Base-by-base conservation (phyloP, 1,284 basidiomycete species). In the Ustilago crameri region DNA sequence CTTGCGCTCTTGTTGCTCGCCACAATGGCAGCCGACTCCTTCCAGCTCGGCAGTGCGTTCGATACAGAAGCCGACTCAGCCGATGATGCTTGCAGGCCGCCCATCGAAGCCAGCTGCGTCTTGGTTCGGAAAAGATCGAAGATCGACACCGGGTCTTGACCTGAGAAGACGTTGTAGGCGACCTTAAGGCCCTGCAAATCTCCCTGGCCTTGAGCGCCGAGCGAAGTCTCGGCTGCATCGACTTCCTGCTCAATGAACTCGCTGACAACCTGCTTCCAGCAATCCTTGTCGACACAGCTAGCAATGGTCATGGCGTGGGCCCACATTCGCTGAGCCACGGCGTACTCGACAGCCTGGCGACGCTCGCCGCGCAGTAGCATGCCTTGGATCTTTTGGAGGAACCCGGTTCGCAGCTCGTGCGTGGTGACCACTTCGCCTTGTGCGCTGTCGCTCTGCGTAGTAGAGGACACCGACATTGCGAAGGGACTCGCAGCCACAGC, bases 291-390 rank as follows among this genome's bases (percentile, higher is more conserved):
- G 50, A 98, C 88, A 55, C 92, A 91, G 79, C 92, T 95, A 9
- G 96, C 90, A 65, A 98, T 95, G 46, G 98, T 86, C 88, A 98
- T 89, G 0, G 96, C 96, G 83, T 99, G 96, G 1, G 93, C 90
- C 94, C 95, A 99, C 68, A 98, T 85, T 75, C 89, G 90, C 81
- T 94, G 88, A 62, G 93, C 90, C 26, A 93, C 86, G 4, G 96
- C 95, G 80, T 90, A 93, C 59, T 90, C 89, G 76, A 93, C 93
- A 0, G 96, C 96, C 68, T 91, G 89, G 24, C 89, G 88, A 57
- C 92, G 90, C 73, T 97, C 90, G 15, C 96, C 96, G 44, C 89
- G 57, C 30, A 79, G 59, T 14, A 84, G 60, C 53, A 79, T 64
- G 10, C 37, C 43, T 70, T 83, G 78, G 26, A 84, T 57, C 47